Base-by-base conservation (phyloP, 169 alveolate species). In the Cryptosporidium tyzzeri region DNA sequence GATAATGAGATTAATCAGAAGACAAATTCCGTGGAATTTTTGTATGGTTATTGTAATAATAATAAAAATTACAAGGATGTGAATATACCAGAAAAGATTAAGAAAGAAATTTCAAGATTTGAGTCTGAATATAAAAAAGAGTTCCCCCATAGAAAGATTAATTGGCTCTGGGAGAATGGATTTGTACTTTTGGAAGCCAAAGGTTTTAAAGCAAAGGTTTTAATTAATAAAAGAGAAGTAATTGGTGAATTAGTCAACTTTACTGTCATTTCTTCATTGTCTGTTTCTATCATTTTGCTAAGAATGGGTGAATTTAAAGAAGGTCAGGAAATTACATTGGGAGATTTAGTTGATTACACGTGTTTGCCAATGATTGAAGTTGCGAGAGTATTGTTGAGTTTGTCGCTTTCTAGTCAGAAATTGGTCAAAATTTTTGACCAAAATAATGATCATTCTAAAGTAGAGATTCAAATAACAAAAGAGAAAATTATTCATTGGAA, bases 81-180 rank as follows among this genome's bases (percentile, higher is more conserved):
- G 8, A 73, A 58, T 35, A 23, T 73, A 37, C 86, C 86, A 6
- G 71, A 37, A 14, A 37, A 29, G 39, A 48, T 80, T 21, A 65
- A 65, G 33, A 21, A 23, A 4, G 80, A 80, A 21, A 61, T 80
- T 26, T 14, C 12, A 12, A 37, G 44, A 39, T 61, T 80, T 65
- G 89, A 80, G 16, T 16, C 10, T 5, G 55, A 67, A 31, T 80
- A 80, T 48, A 80, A 31, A 12, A 62, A 10, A 44, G 59, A 39
- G 3, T 80, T 61, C 45, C 89, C 89, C 10, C 69, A 80, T n/a
- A 80, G 89, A 48, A 80, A 65, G 59, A 37, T 80, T 31, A 62
- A 21, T 35, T 80, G 89, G 89, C 39, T 80, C n/a, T 80, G 71
- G 48, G 89, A 80, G 18, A 62, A 44, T n/a, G 89, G 89, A 8